Base-by-base conservation (phyloP, 257 asterid genomes). In the Primulina tabacum region DNA sequence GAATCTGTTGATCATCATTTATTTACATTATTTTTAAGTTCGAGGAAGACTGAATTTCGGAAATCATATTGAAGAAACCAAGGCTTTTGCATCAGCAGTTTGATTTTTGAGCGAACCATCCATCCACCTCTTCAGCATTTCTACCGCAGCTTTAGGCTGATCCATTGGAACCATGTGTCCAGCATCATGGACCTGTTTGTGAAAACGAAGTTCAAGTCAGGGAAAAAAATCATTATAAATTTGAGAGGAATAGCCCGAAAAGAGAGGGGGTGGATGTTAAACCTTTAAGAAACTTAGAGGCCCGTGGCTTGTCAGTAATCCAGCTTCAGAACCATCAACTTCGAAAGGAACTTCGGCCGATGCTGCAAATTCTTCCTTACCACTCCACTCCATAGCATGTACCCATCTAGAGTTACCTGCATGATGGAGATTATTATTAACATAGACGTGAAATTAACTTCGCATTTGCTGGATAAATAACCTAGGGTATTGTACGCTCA, bases 141-240 rank as follows among this genome's bases (percentile, higher is more conserved):
- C 91, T 33, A 92, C 60, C 14, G 98, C 81, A 70, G 96, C 92
- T 75, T 87, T 81, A 52, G 98, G 97, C 79, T 89, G 96, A 81
- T 92, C 97, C 97, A 92, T 92, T 17, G 97, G 97, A 73, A 92
- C 97, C 97, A 92, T 92, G 85, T 92, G 98, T 43, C 98, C 98
- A 64, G 98, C 91, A 78, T 90, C 91, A 68, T 79, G 98, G 55
- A 92, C 96, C 98, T 92, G 77, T 76, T 77, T 43, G 18, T 50
- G 53, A 70, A 4, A 9, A 40, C 5, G 5, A 29, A 65, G 32
- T 56, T 29, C 47, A 4, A 60, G 47, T 69, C 10, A 60, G 71
- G 62, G 66, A 40, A 69, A 58, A 34, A 28, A 14, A 55, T 35
- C 43, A 47, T 20, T 6, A 62, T 52, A 12, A 59, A 20, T 52